Conservation (phyloP, 1,139 yeast genomes). For the Nematodospora anomalae region DNA sequence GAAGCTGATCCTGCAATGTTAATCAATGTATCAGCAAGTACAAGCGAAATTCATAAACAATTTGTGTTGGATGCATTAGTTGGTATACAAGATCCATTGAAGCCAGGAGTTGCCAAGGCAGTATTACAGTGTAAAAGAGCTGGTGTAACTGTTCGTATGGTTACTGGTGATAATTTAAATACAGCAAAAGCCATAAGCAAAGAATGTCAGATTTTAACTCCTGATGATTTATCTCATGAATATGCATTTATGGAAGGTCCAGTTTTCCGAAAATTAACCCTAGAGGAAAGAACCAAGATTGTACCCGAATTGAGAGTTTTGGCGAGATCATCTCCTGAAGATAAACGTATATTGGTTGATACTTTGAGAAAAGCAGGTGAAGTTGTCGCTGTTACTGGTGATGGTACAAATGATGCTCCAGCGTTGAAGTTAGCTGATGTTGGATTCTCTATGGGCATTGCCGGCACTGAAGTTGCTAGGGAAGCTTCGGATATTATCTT, state of each 20-base stretch:
- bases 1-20: constrained; percentile 52
- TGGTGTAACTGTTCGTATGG: constrained; percentile 95
- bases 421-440: constrained; percentile 89
- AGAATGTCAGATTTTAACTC: constrained; percentile 75
- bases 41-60: constrained; percentile 29
- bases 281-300: constrained; percentile 54
- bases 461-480: constrained; percentile 93
- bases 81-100: constrained; percentile 93
- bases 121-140: constrained; percentile 83
- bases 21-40: constrained; percentile 26
- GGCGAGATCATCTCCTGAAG: constrained; percentile 96
- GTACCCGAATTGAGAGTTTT: constrained; percentile 78
- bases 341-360: constrained; percentile 82
- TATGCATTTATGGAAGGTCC: constrained; percentile 92
- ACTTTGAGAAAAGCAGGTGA: constrained; percentile 80
- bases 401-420: constrained; percentile 97
- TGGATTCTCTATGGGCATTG: constrained; percentile 91
- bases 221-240: constrained; percentile 52
- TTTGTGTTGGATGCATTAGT: constrained; percentile 68
- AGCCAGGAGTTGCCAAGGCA: constrained; percentile 88
- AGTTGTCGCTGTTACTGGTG: constrained; percentile 98
- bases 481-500: constrained; percentile 93
- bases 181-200: constrained; percentile 91
- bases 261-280: constrained; percentile 64
- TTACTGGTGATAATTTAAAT: constrained; percentile 88